Evolutionary conservation across 202 grass and related monocot species (phyloP), one percentile per base, ranked within the genome.

Genomic region (Elaeis oleifera): DNA sequence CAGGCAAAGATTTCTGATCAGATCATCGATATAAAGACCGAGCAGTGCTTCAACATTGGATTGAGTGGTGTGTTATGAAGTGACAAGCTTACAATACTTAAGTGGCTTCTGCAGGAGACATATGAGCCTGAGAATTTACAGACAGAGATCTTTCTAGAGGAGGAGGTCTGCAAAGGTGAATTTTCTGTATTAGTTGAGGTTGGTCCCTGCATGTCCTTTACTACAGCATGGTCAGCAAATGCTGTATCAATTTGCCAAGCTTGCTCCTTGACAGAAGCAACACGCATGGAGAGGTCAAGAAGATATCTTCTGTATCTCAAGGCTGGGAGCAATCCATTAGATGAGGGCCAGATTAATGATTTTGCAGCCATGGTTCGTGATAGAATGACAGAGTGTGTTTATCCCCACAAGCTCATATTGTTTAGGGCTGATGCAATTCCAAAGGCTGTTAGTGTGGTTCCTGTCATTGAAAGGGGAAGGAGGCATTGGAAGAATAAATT

Each of bases 401-500:
- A 97, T 81, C 77, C 77, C 68, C 74, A 49, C 57, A 97, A 78
- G 74, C 81, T 97, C 13, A 59, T 75, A 67, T 81, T 82, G 29
- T 97, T 97, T 68, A 58, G 25, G 17, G 74, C 82, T 68, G 77
- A 74, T 77, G 65, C 72, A 57, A 56, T 84, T 84, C 88, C 82
- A 13, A 88, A 92, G 61, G 64, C 82, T 53, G 88, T 97, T 51
- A 19, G 53, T 64, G 48, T 86, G 36, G 57, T 97, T 78, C 82
- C 84, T 15, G 79, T 97, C 9, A 81, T 89, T 59, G 88, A 97
- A 83, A 89, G 52, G 61, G 87, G 88, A 27, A 86, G 76, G 71
- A 84, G 65, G 88, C 92, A 56, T 79, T 92, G 68, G 84, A 97
- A 88, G 92, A 69, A 97, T 97, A 81, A 97, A 97, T 74, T 51